phyloP scores from a whole-genome alignment of 176 grass and related monocot species.

The Eremochloa ophiuroides region DNA sequence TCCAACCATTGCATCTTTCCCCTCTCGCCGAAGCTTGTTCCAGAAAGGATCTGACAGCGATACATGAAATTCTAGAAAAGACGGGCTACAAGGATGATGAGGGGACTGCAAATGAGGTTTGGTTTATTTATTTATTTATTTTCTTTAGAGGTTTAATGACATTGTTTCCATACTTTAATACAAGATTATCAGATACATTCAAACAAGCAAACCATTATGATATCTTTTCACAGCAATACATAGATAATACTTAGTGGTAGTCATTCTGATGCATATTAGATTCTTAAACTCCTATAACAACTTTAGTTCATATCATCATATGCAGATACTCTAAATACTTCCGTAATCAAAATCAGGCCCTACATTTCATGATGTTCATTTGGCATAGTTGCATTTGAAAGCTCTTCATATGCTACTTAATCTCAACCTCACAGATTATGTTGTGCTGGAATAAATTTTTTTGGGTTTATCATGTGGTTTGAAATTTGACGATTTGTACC shows the following conservation, averaged over 20 bases:
- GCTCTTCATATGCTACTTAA: not conserved
- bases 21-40: conserved; percentile 97
- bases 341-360: not conserved
- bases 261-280: too few relatives aligned
- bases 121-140: not conserved
- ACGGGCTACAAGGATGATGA: conserved; percentile 94
- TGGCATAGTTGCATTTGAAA: not conserved
- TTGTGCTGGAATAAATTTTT: not conserved
- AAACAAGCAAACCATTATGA: not conserved
- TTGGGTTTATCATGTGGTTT: not conserved
- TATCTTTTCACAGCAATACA: not conserved
- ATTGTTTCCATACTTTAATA: not conserved
- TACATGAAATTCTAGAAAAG: conserved; percentile 94
- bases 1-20: conserved; percentile 70
- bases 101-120: conserved; percentile 96
- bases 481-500: not conserved
- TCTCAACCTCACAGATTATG: not conserved
- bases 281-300: too few relatives aligned
- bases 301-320: too few relatives aligned
- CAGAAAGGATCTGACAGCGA: conserved; percentile 94
- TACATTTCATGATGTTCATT: not conserved
- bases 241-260: too few relatives aligned
- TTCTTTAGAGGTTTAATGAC: not conserved
- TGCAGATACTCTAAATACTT: not conserved
- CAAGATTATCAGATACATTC: not conserved